phyloP scores from a whole-genome alignment of 352 stramenopile genomes.

The Globisporangium ultimum region DNA sequence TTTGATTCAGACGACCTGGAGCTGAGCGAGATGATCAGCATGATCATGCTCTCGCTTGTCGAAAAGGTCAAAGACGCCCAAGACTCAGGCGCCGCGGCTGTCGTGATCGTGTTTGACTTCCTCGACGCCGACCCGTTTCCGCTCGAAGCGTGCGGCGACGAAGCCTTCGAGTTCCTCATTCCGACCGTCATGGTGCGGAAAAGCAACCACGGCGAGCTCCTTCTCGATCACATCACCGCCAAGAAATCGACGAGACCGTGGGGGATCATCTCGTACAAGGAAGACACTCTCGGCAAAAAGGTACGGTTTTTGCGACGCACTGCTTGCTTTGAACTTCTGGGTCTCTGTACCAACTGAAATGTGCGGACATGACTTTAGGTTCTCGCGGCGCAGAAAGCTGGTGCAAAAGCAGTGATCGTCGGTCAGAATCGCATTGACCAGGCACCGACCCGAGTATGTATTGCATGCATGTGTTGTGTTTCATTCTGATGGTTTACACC shows the following conservation, averaged over 20 bases:
- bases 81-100: slow-evolving; percentile 42
- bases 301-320: slow-evolving; percentile 14
- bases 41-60: slow-evolving; percentile 68
- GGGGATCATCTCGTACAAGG: slow-evolving; percentile 51
- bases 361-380: slow-evolving; percentile 27
- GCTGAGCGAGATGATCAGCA: slow-evolving; percentile 49
- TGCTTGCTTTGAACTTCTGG: background rate
- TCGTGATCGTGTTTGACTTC: slow-evolving; percentile 68
- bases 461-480: too few relatives aligned
- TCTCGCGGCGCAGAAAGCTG: slow-evolving; percentile 52
- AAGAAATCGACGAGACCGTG: slow-evolving; percentile 23
- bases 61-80: slow-evolving; percentile 74
- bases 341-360: background rate
- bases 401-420: slow-evolving; percentile 63
- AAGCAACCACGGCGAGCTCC: slow-evolving; percentile 39
- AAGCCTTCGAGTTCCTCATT: slow-evolving; percentile 53
- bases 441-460: slow-evolving; percentile 36
- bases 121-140: slow-evolving; percentile 64
- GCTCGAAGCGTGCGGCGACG: slow-evolving; percentile 45
- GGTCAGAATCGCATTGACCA: slow-evolving; percentile 52
- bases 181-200: slow-evolving; percentile 71
- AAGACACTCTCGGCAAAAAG: slow-evolving; percentile 71
- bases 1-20: slow-evolving; percentile 54
- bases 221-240: slow-evolving; percentile 44
- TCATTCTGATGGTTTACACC: background rate